A percentile compares a stretch with the other conserved stretches of the same genome.
Conservation (phyloP, 2,329 filamentous ascomycete species). For the Colletotrichum shisoi region DNA sequence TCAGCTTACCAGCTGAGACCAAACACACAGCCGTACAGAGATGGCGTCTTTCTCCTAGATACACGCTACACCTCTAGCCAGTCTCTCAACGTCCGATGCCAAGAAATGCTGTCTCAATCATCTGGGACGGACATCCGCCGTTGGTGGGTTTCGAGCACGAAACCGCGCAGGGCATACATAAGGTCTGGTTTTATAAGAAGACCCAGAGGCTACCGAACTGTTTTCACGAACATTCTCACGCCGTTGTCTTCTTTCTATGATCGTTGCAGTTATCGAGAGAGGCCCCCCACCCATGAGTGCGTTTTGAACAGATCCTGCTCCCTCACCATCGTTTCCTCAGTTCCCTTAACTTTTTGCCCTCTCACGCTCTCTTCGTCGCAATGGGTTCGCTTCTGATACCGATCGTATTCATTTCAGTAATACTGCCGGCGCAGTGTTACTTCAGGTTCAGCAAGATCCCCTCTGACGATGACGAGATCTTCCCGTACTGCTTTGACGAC, state of each 20-base stretch:
- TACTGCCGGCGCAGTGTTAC: slow-evolving; percentile 23
- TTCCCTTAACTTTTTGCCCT: not conserved
- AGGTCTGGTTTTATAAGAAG: not conserved
- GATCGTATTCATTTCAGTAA: not conserved
- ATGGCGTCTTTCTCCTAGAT: not conserved
- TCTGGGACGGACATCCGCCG: slow-evolving; percentile 15
- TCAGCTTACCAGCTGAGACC: not conserved
- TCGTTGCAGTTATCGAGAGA: not conserved
- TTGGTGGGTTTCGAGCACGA: not conserved
- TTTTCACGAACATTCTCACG: too few relatives aligned
- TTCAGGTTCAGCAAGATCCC: slow-evolving; percentile 33
- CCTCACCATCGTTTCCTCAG: not conserved
- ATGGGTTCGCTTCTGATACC: slow-evolving; percentile 10
- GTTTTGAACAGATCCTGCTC: not conserved
- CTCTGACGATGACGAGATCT: slow-evolving; percentile 37
- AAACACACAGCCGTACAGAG: not conserved
- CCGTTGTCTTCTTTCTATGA: not conserved
- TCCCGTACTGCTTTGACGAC: slow-evolving; percentile 36
- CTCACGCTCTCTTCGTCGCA: too few relatives aligned
- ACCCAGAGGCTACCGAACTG: not conserved
- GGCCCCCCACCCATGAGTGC: not conserved
- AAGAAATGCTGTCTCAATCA: slow-evolving; percentile 8
- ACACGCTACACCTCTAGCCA: not conserved
- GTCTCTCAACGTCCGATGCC: slow-evolving; percentile 1
- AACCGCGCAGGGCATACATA: not conserved